A percentile compares a stretch with the other conserved stretches of the same genome.
phyloP scores from a whole-genome alignment of 345 rosid species.

The Brassica incana region DNA sequence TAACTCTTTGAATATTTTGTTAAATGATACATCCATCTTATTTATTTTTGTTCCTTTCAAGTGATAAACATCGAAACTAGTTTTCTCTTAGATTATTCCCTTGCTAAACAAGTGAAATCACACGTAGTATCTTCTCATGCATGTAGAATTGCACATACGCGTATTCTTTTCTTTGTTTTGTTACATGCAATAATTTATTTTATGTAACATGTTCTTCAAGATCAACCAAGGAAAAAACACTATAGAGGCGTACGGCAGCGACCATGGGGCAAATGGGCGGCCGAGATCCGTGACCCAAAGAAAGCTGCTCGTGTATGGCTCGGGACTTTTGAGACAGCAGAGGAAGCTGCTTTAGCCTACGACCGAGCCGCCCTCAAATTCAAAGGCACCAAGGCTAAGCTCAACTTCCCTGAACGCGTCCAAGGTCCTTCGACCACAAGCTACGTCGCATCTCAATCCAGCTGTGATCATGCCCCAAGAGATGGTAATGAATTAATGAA shows the following conservation, averaged over 20 bases:
- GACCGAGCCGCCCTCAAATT: not conserved
- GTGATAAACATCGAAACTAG: not conserved
- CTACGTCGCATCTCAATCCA: not conserved
- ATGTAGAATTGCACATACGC: conserved; percentile 21
- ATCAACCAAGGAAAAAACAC: conserved; percentile 57
- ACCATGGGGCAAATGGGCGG: conserved; percentile 99
- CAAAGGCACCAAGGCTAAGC: not conserved
- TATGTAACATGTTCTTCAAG: conserved; percentile 40
- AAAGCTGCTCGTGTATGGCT: conserved; percentile 88
- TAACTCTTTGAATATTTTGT: not conserved
- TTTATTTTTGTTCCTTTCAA: not conserved
- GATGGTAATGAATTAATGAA: conserved; percentile 13
- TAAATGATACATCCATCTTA: not conserved
- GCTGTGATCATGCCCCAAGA: not conserved
- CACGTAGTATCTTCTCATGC: conserved; percentile 27
- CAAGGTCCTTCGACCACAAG: not conserved
- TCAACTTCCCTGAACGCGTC: conserved; percentile 1
- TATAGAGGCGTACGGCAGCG: conserved; percentile 96
- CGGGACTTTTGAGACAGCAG: conserved; percentile 48
- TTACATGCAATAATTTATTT: conserved; percentile 14
- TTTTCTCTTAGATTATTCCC: not conserved
- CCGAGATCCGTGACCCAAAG: conserved; percentile 83
- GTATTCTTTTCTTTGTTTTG: not conserved
- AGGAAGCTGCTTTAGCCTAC: not conserved
- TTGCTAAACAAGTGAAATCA: not conserved